A percentile compares a stretch with the other conserved stretches of the same genome.
Conservation (phyloP, 192 early-diverging fungal species). For the Mortierella antarctica region DNA sequence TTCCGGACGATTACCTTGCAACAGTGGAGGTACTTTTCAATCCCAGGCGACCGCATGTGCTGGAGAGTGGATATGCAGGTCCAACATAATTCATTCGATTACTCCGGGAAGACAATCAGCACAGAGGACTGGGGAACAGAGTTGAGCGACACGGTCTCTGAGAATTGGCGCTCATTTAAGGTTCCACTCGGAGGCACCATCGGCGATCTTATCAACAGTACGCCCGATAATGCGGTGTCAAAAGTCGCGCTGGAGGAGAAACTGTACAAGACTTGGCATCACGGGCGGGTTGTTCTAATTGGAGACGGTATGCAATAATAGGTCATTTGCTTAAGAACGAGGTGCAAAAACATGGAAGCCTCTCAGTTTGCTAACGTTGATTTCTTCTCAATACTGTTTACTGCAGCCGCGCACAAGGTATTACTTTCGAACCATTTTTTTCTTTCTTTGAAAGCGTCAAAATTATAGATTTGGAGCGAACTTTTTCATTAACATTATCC, state of each 20-base stretch:
- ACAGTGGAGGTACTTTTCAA: slow-evolving; percentile 19
- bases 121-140: slow-evolving; percentile 19
- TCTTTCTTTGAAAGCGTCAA: too few species aligned
- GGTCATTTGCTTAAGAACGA: too few species aligned
- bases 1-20: too few species aligned
- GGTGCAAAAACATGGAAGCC: too few species aligned
- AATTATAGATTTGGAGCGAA: too few species aligned
- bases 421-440: too few species aligned
- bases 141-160: background rate
- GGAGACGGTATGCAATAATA: background rate
- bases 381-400: too few species aligned
- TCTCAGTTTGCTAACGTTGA: too few species aligned
- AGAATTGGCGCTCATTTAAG: slow-evolving; percentile 4
- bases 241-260: slow-evolving; percentile 24
- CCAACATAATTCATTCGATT: background rate
- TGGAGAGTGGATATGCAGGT: slow-evolving; percentile 18
- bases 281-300: slow-evolving; percentile 12
- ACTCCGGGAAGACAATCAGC: slow-evolving; percentile 12
- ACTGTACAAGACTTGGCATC: slow-evolving; percentile 23
- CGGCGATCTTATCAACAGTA: slow-evolving; percentile 18
- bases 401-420: too few species aligned
- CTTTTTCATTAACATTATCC: too few species aligned
- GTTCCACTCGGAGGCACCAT: background rate
- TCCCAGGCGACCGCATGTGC: slow-evolving; percentile 6
- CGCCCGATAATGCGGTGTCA: background rate